phyloP scores from a whole-genome alignment of 2,329 filamentous ascomycete genomes.

The Hymenoscyphus linearis region DNA sequence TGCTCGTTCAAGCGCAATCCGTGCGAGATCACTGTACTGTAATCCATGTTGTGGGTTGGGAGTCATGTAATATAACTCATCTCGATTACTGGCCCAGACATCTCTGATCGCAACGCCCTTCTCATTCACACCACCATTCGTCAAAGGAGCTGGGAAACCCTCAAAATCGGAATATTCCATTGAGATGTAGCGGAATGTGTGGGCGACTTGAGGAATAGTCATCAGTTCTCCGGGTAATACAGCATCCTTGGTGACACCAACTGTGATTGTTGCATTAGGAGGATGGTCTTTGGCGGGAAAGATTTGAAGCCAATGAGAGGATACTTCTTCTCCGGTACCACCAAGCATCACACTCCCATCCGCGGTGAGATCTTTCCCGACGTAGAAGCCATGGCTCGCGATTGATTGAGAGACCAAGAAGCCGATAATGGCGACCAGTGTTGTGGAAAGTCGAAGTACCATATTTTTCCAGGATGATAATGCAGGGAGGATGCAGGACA shows the following conservation, averaged over 20 bases:
- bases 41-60: not conserved
- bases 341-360: constrained; percentile 1
- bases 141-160: not conserved
- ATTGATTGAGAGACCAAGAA: not conserved
- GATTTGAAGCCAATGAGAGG: constrained; percentile 1
- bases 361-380: not conserved
- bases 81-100: not conserved
- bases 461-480: not conserved
- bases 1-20: not conserved
- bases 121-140: constrained; percentile 1
- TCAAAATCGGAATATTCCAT: constrained; percentile 1
- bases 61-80: constrained; percentile 1
- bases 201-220: not conserved
- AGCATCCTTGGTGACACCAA: constrained; percentile 1
- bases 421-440: not conserved
- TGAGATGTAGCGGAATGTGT: not conserved
- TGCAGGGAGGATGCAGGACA: not conserved
- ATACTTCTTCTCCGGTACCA: constrained; percentile 2
- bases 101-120: constrained; percentile 1
- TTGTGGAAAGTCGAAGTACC: not conserved
- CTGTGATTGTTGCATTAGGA: not conserved
- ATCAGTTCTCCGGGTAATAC: not conserved
- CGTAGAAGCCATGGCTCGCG: constrained; percentile 1
- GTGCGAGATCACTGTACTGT: constrained; percentile 1
- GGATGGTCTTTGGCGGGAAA: not conserved